Evolutionary conservation across 169 alveolate species (phyloP).

Genomic region (Eimeria acervulina): DNA sequence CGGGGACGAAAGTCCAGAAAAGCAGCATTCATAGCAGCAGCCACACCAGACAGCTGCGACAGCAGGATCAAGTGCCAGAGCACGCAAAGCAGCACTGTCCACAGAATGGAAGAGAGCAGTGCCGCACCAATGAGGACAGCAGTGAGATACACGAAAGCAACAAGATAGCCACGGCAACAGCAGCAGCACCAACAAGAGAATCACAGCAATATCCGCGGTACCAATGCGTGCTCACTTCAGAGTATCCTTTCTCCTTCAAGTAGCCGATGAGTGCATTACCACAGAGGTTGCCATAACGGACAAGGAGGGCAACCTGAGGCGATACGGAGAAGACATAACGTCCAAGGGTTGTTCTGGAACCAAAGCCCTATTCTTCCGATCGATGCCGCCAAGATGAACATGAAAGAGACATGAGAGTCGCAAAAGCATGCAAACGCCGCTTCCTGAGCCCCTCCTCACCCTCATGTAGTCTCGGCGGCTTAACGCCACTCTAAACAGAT

Average conservation of each 20-base stretch:
- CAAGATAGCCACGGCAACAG: neutral
- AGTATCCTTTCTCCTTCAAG: slow-evolving; percentile 90
- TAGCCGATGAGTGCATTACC: slow-evolving; percentile 92
- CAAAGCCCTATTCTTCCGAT: neutral
- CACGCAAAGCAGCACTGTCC: neutral
- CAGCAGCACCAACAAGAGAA: neutral
- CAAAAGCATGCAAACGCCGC: neutral
- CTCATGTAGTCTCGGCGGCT: slow-evolving; percentile 87
- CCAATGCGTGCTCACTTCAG: slow-evolving; percentile 88
- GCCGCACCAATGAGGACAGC: neutral
- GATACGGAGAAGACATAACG: neutral
- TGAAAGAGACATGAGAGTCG: neutral
- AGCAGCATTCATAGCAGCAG: neutral
- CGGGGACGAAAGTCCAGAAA: neutral
- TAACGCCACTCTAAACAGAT: slow-evolving; percentile 90
- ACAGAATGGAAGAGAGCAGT: neutral
- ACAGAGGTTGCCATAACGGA: slow-evolving; percentile 86
- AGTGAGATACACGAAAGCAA: neutral
- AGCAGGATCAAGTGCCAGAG: neutral
- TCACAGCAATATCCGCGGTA: neutral
- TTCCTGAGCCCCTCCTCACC: slow-evolving; percentile 85
- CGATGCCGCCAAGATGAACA: neutral
- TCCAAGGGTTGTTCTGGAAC: neutral
- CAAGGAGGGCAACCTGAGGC: slow-evolving; percentile 72
- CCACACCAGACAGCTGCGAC: neutral